Evolutionary conservation across 1,284 basidiomycete genomes (phyloP), one percentile per base, ranked within the genome.

Genomic region (Schizophyllum amplum): DNA sequence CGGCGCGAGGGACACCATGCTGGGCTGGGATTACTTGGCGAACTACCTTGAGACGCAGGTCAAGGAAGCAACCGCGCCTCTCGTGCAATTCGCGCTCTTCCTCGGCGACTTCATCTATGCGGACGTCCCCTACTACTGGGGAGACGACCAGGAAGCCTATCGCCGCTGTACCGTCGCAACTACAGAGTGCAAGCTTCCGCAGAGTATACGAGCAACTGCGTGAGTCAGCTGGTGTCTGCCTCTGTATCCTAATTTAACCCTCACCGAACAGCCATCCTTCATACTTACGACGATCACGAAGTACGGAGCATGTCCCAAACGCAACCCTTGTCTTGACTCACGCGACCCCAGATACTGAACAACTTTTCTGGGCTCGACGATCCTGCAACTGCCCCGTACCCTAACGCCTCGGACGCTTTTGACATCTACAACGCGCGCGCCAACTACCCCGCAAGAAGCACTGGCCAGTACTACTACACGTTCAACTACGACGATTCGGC

Each of bases 21-120:
- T 75, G 58, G 88, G 87, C 24, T 87, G 86, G 57, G 86, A 90
- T 63, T 69, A 86, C 11, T 75, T 91, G 27, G 79, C 83, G 4
- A 72, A 81, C 25, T 81, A 83, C 56, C 69, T 81, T 24, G 21
- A 57, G 60, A 42, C 26, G 55, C 33, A 54, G 25, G 23, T 3
- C 47, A 48, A 46, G 20, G 22, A 55, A n/a, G 33, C 48, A 17
- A 49, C 60, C 49, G 56, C 54, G 55, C 52, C 20, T 47, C 23
- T 20, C 11, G 22, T 55, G 42, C 77, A 81, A 57, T 89, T 88
- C 62, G 68, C 87, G 69, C 65, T 87, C 11, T 81, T 87, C 65
- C 69, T 87, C 54, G 86, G 86, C 1, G 86, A 91, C 65, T 85
- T 87, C 63, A 86, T 92, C 63, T 90, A 92, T 63, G 86, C 84